Evolutionary conservation across 805 yeast species (phyloP).

Genomic region (Vanderwaltozyma tropicalis): DNA sequence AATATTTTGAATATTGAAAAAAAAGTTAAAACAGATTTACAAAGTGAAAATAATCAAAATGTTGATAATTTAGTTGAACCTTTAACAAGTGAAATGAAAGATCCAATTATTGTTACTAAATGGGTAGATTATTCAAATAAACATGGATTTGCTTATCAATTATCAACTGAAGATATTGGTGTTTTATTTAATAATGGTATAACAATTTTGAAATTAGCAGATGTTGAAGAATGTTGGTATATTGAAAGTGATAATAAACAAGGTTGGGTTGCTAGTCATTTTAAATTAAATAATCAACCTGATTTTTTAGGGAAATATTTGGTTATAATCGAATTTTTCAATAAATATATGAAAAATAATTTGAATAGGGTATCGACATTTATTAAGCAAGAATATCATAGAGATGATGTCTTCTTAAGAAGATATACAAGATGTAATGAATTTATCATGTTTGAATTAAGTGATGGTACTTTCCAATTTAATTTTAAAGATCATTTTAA

Average conservation of each 20-base stretch:
- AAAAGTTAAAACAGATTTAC: not conserved
- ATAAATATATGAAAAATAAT: constrained; percentile 80
- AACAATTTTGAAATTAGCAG: constrained; percentile 62
- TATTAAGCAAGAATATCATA: constrained; percentile 43
- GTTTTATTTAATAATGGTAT: constrained; percentile 80
- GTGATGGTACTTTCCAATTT: constrained; percentile 87
- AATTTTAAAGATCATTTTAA: constrained; percentile 94
- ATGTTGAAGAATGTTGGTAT: constrained; percentile 56
- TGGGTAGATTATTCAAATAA: constrained; percentile 98
- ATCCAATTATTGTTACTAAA: constrained; percentile 47
- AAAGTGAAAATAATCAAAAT: not conserved
- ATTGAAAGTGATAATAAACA: constrained; percentile 38
- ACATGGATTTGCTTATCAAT: constrained; percentile 89
- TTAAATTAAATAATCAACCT: constrained; percentile 35
- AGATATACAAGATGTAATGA: constrained; percentile 71
- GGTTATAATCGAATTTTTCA: not conserved
- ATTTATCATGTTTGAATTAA: constrained; percentile 84
- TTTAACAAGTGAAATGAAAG: not conserved
- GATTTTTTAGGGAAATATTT: not conserved
- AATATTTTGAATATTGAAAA: constrained; percentile 34
- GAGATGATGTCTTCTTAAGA: constrained; percentile 66
- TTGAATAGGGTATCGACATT: constrained; percentile 61
- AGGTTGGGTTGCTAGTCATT: constrained; percentile 48
- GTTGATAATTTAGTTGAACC: not conserved
- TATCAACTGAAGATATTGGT: constrained; percentile 83